Conservation (phyloP, 169 alveolate species). For the Plasmodium billcollinsi region DNA sequence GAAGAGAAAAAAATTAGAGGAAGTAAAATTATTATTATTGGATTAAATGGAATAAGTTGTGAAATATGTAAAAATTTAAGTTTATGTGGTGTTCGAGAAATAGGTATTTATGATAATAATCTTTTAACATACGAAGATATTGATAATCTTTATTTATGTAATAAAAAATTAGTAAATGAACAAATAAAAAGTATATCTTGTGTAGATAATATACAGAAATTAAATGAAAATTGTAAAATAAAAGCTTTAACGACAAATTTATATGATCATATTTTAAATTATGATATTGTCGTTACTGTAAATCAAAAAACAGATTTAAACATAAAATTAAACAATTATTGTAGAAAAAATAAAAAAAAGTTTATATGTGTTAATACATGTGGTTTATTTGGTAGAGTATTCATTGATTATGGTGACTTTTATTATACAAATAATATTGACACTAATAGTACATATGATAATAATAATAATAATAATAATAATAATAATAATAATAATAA, state of each 20-base stretch:
- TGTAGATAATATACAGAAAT: constrained; percentile 24
- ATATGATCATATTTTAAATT: constrained; percentile 4
- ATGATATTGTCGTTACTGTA: constrained; percentile 47
- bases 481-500: constrained; percentile 1
- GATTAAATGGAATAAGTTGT: constrained; percentile 94
- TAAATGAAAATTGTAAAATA: constrained; percentile 61
- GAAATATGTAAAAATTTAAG: constrained; percentile 79
- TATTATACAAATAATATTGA: constrained; percentile 5
- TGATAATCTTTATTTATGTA: constrained; percentile 60
- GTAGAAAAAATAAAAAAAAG: constrained; percentile 41
- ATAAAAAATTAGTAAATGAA: constrained; percentile 37
- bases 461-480: no score
- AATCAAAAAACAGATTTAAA: constrained; percentile 35
- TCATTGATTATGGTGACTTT: constrained; percentile 65
- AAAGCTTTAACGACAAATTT: constrained; percentile 40
- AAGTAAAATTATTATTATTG: constrained; percentile 95
- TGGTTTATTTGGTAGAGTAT: constrained; percentile 67
- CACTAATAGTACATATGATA: no score
- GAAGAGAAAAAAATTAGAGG: constrained; percentile 96
- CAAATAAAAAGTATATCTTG: constrained; percentile 67
- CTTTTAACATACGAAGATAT: constrained; percentile 42
- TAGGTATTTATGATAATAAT: constrained; percentile 65
- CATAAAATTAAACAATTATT: constrained; percentile 33
- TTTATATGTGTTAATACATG: constrained; percentile 67
- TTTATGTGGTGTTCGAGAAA: constrained; percentile 54